Evolutionary conservation across 495 filamentous ascomycete species (phyloP), one percentile per base, ranked within the genome.

Genomic region (Tuber microsphaerosporum): DNA sequence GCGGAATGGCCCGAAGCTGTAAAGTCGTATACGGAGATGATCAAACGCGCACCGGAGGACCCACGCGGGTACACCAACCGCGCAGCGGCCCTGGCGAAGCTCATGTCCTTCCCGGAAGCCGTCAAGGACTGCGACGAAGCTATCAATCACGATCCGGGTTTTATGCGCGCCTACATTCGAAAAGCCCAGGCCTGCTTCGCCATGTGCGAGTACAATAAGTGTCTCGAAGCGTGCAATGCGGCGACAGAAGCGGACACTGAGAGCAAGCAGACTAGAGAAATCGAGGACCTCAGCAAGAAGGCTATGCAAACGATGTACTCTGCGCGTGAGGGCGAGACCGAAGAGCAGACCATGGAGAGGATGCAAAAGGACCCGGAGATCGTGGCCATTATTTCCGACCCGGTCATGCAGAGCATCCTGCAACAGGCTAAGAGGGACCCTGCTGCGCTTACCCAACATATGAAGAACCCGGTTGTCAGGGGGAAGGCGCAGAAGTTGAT

Each of bases 181-280:
- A 98, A 97, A 86, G 93, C 94, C 0, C 92, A 97, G 84, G 92
- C 94, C 22, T 91, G 91, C 83, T 91, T 96, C 76, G 94, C 92
- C 74, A 99, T 99, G 95, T 91, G 94, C 80, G 93, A 99, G 84
- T 98, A 96, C 86, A 97, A 90, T 86, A 93, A 92, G 84, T 97
- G 92, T 81, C 86, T 97, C 68, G 96, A 99, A 82, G 91, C 90
- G 31, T 97, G 93, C 86, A 89, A 89, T 45, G 92, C 93, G 78
- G 95, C 96, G 4, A 85, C 87, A 2, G 88, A 90, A 75, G 88
- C 93, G 26, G 96, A 99, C 83, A 89, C 85, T 37, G 88, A 89
- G 73, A 90, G 90, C 71, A 92, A 90, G 79, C 92, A 97, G 82
- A 86, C 89, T 2, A 87, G 91, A 31, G 95, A 99, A 87, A 97